Base-by-base conservation (phyloP, 2,329 filamentous ascomycete genomes). In the Xylaria arbuscula region DNA sequence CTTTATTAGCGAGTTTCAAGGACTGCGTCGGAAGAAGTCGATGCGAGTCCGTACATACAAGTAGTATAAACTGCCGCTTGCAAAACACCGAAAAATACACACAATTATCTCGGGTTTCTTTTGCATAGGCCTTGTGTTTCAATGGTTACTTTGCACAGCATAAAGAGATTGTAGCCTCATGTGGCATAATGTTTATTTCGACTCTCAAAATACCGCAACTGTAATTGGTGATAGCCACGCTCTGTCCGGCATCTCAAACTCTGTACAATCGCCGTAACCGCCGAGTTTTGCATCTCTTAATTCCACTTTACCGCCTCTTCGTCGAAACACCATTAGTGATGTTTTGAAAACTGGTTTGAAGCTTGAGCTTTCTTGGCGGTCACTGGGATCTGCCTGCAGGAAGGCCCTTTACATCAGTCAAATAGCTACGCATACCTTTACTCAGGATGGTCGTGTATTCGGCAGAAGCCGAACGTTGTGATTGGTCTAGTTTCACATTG, bases 1-100 rank as follows among this genome's bases (percentile, higher is more conserved):
- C 76, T 74, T 81, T 84, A 42, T 66, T 62, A 84, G 83, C 81
- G 82, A 81, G 85, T 87, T 87, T 87, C 83, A 86, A 84, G 83
- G 82, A 78, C 72, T 63, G 60, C 24, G 24, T 50, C 59, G 42
- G 59, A 64, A 64, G 15, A 24, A 22, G 32, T 17, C 53, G 47
- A 63, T 40, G 42, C 51, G 34, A 51, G 11, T 22, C 36, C 38
- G 17, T 24, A 32, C 38, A 42, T 19, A 57, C 28, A 28, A 3
- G 28, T 28, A 28, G 28, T 24, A 57, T 10, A 45, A 22, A 17
- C 13, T 28, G 45, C 40, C 40, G 22, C n/a, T n/a, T 45, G 15
- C n/a, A 45, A 57, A 57, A 57, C 13, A 32, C 15, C 13, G 32
- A 32, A 11, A 19, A 8, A 28, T 13, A 57, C 15, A 10, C 28